phyloP scores from a whole-genome alignment of 305 asterid genomes.

The Fraxinus paxiana region DNA sequence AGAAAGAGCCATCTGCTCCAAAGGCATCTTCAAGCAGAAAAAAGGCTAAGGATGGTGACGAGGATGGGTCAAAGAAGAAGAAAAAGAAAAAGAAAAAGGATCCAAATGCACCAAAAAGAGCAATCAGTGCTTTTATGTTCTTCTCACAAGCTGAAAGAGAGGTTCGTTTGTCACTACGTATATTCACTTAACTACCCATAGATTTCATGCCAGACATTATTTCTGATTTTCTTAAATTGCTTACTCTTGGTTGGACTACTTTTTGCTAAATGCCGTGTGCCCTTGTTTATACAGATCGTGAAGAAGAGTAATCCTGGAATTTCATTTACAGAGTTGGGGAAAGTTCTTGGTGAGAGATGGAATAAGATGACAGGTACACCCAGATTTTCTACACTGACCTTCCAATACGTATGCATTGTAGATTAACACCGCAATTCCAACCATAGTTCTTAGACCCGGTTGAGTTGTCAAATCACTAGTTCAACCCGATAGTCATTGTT shows the following conservation, averaged over 20 bases:
- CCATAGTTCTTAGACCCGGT: background rate
- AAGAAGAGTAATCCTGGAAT: constrained; percentile 78
- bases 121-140: constrained; percentile 79
- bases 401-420: background rate
- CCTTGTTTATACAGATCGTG: constrained; percentile 47
- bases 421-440: background rate
- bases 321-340: constrained; percentile 59
- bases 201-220: background rate
- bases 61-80: constrained; percentile 70
- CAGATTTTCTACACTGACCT: background rate
- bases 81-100: constrained; percentile 87
- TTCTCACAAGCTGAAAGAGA: constrained; percentile 81
- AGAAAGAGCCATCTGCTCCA: constrained; percentile 56
- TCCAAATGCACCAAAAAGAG: constrained; percentile 92
- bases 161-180: constrained; percentile 40
- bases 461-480: background rate
- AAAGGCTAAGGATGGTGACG: constrained; percentile 60
- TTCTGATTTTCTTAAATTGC: background rate
- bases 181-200: background rate
- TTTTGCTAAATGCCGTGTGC: background rate
- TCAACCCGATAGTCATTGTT: background rate
- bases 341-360: constrained; percentile 89
- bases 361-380: constrained; percentile 71
- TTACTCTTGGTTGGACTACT: background rate
- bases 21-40: constrained; percentile 63